These are phyloP conservation scores for Metschnikowia dekortorum DNA, from an alignment of 805 yeast genomes.

Conservation along the genomic window DNA sequence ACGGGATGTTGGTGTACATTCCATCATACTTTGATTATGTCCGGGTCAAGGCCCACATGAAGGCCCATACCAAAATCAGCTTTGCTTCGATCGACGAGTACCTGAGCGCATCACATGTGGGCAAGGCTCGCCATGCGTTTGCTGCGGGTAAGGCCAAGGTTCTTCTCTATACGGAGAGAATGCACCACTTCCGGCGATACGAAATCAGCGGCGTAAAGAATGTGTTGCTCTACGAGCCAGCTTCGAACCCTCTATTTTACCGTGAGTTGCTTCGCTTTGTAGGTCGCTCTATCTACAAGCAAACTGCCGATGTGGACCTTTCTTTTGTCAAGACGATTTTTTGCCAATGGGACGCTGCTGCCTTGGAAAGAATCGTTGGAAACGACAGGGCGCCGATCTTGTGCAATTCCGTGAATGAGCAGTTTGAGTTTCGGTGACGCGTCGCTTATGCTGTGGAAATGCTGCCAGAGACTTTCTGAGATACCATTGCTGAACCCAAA, in stretches of 20 bases:
- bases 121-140: constrained; percentile 68
- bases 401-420: constrained; percentile 66
- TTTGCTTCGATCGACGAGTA: constrained; percentile 82
- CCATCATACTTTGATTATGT: constrained; percentile 86
- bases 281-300: constrained; percentile 56
- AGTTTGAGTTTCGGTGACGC: constrained; percentile 58
- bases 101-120: constrained; percentile 63
- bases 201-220: constrained; percentile 82
- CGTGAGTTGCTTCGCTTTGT: constrained; percentile 68
- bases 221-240: constrained; percentile 76
- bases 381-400: constrained; percentile 63
- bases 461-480: too few species aligned
- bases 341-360: constrained; percentile 74
- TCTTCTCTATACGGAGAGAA: constrained; percentile 86
- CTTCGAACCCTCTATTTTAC: constrained; percentile 81
- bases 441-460: background rate
- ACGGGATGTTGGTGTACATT: constrained; percentile 74
- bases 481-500: too few species aligned
- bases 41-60: constrained; percentile 67
- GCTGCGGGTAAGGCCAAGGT: constrained; percentile 58
- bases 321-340: constrained; percentile 54
- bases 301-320: constrained; percentile 44
- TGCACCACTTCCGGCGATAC: constrained; percentile 86
- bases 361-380: constrained; percentile 83
- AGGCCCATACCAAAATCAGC: constrained; percentile 55